Base-by-base conservation (phyloP, 163 green algal genomes). In the Scenedesmus sp. region DNA sequence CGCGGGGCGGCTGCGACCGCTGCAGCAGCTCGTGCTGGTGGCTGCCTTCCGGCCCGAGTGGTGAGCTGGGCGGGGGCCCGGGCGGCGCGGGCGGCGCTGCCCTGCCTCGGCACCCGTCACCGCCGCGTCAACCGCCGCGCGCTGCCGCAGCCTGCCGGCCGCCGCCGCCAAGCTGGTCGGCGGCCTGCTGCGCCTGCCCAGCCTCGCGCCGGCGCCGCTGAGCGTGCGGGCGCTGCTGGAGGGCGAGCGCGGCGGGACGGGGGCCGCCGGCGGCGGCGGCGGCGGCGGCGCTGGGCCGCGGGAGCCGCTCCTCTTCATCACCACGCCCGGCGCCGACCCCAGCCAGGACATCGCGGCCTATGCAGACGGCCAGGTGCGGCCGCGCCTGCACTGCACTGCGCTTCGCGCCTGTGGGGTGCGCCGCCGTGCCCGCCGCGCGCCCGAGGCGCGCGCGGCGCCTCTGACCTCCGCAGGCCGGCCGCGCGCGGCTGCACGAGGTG, bases 271-370 rank as follows among this genome's bases (percentile, higher is more conserved):
- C n/a, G n/a, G n/a, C n/a, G n/a, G n/a, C n/a, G n/a, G n/a, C n/a
- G n/a, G n/a, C n/a, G n/a, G n/a, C n/a, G 9, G n/a, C 53, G 34
- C 4, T 33, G 11, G 53, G 53, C 3, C 20, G 3, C 14, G 13
- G 39, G 72, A 91, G 76, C 90, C 92, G 28, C 22, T 94, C 13
- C 84, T 96, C 7, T 94, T 96, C 78, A 87, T 95, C 74, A 93
- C 86, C 47, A 92, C 86, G 4, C 85, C 88, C 4, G 90, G 91
- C 14, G 87, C 87, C 4, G 92, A 96, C 80, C 92, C 92, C 36
- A 89, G 75, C 56, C 82, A 91, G 56, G 90, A 96, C 86, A 89
- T 96, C 22, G 72, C 83, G 9, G 89, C 92, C 24, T 87, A 87
- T 64, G 90, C 90, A 1, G 73, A 83, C 18, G 26, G 36, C 0